Evolutionary conservation across 352 stramenopile genomes (phyloP).

Genomic region (Globisporangium parvum): DNA sequence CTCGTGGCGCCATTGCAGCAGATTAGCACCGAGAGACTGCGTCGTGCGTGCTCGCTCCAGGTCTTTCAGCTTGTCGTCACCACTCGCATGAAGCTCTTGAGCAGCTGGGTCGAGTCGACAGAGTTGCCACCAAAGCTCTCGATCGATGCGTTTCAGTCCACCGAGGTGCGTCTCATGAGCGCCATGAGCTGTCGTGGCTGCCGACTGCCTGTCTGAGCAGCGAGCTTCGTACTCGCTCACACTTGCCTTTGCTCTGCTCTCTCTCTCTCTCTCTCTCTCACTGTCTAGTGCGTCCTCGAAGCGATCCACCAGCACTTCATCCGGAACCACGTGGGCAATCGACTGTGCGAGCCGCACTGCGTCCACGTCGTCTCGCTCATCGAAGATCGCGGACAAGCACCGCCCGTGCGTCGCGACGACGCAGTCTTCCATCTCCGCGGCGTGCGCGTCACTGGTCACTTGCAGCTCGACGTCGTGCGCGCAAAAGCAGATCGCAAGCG

Average conservation of each 20-base stretch:
- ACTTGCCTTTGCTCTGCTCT: neutral
- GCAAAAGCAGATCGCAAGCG: constrained; percentile 2
- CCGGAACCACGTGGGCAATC: constrained; percentile 32
- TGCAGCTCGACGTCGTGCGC: constrained; percentile 24
- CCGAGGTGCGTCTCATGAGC: constrained; percentile 15
- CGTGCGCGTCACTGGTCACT: constrained; percentile 19
- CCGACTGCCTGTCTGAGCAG: neutral
- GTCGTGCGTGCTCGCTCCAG: constrained; percentile 15
- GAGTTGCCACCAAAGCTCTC: constrained; percentile 20
- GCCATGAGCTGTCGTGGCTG: neutral
- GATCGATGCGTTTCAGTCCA: constrained; percentile 38
- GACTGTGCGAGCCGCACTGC: constrained; percentile 30
- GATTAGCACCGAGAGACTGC: no score
- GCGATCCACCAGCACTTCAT: constrained; percentile 54
- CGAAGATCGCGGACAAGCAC: constrained; percentile 25
- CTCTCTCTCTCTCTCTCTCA: neutral
- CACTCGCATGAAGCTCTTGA: constrained; percentile 34
- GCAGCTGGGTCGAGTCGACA: constrained; percentile 7
- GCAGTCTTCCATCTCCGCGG: constrained; percentile 25
- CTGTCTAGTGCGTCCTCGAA: constrained; percentile 33
- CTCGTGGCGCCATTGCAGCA: neutral
- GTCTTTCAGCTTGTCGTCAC: constrained; percentile 30
- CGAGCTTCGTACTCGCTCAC: no score
- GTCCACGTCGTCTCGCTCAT: constrained; percentile 29
- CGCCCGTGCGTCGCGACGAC: constrained; percentile 5